Evolutionary conservation across 2,329 filamentous ascomycete species (phyloP), one percentile per base, ranked within the genome.

Genomic region (Ophiostoma sp.): DNA sequence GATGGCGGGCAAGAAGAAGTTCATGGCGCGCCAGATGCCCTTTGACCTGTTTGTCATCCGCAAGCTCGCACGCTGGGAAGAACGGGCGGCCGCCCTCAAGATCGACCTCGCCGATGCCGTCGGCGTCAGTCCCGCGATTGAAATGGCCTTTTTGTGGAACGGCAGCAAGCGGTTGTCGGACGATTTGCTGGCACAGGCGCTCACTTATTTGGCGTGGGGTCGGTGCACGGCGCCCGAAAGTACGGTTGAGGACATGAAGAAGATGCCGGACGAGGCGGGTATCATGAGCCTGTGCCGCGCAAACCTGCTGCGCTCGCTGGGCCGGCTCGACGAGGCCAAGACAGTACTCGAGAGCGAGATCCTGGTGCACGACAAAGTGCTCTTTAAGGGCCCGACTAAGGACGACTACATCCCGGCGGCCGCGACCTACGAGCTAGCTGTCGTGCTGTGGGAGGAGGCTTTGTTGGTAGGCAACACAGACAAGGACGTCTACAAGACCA

Each of bases 111-210:
- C 90, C 1, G 94, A 98, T 73, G 93, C 90, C 0, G 83, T 96
- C 8, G 93, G 93, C 0, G 83, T 91, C 3, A 90, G 88, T 70
- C 95, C 95, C 0, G 81, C 92, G 0, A 86, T 93, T 74, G 95
- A 98, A 80, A 96, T 98, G 90, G 88, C 90, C 12, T 96, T 94
- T 76, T 87, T 98, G 74, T 98, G 93, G 93, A 93, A 92, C 75
- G 94, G 93, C 0, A 87, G 87, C 73, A 94, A 91, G 78, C 87
- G 92, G 67, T 96, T 97, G 91, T 81, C 84, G 2, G 74, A 79
- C 0, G 79, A 79, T 0, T 85, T 94, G 70, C 80, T 97, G 14
- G 81, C 89, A 64, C 79, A 81, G 58, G 91, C 87, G 0, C 76
- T 92, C 49, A 7, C 76, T 0, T 83, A 84, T n/a, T 78, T 97